Evolutionary conservation across 2,329 filamentous ascomycete genomes (phyloP), one percentile per base, ranked within the genome.

Genomic region (Beauveria brongniartii): DNA sequence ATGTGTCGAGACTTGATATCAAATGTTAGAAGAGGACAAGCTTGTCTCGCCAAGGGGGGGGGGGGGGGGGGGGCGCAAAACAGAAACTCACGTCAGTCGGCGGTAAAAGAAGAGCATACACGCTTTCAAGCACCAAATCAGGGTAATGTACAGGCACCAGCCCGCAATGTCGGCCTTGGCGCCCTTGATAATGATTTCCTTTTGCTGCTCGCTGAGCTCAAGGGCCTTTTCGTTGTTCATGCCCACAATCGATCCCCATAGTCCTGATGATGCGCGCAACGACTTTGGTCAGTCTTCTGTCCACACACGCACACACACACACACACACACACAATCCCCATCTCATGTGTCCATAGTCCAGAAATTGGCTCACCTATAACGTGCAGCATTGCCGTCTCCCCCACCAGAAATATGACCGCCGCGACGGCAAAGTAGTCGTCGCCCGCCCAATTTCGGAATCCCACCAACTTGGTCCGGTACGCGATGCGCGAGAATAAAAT

Each of bases 401-500:
- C 59, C 26, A 74, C 76, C 71, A 74, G 75, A 50, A 77, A 73
- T 0, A 76, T 3, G 5, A 77, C 63, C 0, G 69, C 67, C 5
- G 71, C 51, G 18, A 74, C 61, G 0, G 74, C 70, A 60, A 79
- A 78, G 55, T 71, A 73, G 53, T 79, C 77, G 63, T 79, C 77
- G 2, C 75, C 74, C 20, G 77, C 71, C 68, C 72, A 76, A 14
- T 72, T 73, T 61, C 74, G 66, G 24, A 24, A 24, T 1, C 76
- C 75, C 3, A 78, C 73, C 7, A 70, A 64, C 57, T 70, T 75
- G 65, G 70, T 70, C 40, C 77, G 67, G 2, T 74, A 71, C 62
- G 72, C 73, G 61, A 75, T 73, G 16, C 77, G 73, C 5, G 75
- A 61, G 2, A 77, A 63, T 3, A 79, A 63, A 3, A 78, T 64